Evolutionary conservation across 2,329 filamentous ascomycete species (phyloP), one percentile per base, ranked within the genome.

Genomic region (Colletotrichum horii): DNA sequence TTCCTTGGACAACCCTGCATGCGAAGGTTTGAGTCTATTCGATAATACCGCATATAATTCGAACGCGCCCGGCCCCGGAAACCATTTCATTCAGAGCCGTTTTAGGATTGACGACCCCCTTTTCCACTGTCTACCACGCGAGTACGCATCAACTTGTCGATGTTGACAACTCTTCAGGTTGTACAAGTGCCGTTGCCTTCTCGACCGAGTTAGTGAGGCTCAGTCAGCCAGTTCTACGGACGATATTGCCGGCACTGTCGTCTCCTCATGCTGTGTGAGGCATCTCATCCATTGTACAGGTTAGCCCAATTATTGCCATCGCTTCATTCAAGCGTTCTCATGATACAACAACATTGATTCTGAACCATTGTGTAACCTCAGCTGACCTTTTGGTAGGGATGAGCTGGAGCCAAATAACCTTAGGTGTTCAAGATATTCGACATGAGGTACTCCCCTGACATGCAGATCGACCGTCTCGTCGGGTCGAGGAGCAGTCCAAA

Each of bases 401-500:
- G 65, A 76, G 48, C 56, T 61, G 48, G 68, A 52, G 43, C 8
- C 12, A 55, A 43, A 38, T 16, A 26, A 38, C 19, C 32, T 58
- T 43, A 22, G 26, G n/a, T 52, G n/a, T 60, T 24, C 26, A 48
- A n/a, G 16, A 43, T 65, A 65, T 68, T 36, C 65, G 58, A 34
- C 58, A 73, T 74, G 70, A 73, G 65, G 48, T 74, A 74, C 38
- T 74, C 70, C 5, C 70, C 74, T 19, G 74, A 69, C 48, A 76
- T 74, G 64, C 74, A 65, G 19, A 52, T 76, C 58, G 70, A 74
- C n/a, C 28, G 34, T 30, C 64, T 68, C 52, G 56, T 62, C 28
- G 58, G 64, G 16, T 65, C 58, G 43, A 65, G 15, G 11, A 60
- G 64, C 24, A 69, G 58, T 58, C 48, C 70, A 19, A 61, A 69